Evolutionary conservation across 163 green algal species (phyloP), one percentile per base, ranked within the genome.

Genomic region (Scenedesmus sp.): DNA sequence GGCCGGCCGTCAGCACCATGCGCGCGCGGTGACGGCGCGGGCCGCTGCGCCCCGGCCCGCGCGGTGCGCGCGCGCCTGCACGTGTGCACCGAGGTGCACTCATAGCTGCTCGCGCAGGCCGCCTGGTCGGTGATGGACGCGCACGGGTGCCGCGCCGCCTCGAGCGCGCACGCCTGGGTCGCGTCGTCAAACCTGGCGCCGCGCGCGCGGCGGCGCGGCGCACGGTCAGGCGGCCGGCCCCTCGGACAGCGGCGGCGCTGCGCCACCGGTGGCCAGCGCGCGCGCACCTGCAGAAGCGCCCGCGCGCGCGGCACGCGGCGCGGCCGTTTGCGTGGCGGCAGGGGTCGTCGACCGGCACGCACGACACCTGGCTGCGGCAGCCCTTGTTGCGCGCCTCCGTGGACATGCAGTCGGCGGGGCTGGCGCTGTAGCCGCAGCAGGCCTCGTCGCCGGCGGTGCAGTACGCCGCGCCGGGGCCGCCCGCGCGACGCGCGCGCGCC

Each of bases 311-410:
- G 45, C 64, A 74, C 26, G 26, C 62, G 64, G 26, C 62, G n/a
- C 13, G 29, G 45, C 34, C 62, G 20, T 26, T 60, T 9, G 64
- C 64, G 29, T 26, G 14, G 2, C 7, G 13, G 13, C 64, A 74
- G 29, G 64, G 64, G 20, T 74, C 34, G 3, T 48, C 11, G 4
- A 5, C 44, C 9, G 64, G 28, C 15, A 60, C 3, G 47, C 64
- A 74, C 34, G 5, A 31, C 3, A 22, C 47, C 28, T 26, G 24
- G 45, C 45, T 62, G 11, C 34, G 33, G 48, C 64, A 74, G 17
- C 64, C 64, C 29, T 50, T 74, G 45, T 34, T 60, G 18, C 14
- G 47, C 45, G 26, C 62, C 31, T 60, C 47, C 26, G 64, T 74
- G 24, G 42, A 60, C 13, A 29, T 15, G 47, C 64, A 74, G 17